Conservation (phyloP, 352 stramenopile species). For the Phytophthora pluvialis region DNA sequence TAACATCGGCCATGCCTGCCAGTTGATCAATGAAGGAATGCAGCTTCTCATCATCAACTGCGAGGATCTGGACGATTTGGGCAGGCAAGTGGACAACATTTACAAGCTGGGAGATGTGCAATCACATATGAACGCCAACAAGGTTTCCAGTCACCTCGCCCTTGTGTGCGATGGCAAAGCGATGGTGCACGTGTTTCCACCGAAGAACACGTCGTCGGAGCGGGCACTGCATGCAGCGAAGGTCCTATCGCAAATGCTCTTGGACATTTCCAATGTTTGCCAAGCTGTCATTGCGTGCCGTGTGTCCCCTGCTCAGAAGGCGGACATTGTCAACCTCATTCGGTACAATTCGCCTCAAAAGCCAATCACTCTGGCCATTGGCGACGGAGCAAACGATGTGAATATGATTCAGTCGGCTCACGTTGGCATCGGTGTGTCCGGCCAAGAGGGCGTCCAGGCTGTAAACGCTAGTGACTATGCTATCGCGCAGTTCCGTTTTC, state of each 20-base stretch:
- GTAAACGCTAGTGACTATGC: constrained; percentile 94
- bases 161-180: constrained; percentile 78
- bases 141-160: constrained; percentile 58
- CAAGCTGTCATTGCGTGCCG: constrained; percentile 82
- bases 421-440: constrained; percentile 93
- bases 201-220: constrained; percentile 47
- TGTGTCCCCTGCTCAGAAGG: constrained; percentile 85
- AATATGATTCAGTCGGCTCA: constrained; percentile 96
- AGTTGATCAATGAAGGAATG: constrained; percentile 75
- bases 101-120: constrained; percentile 59
- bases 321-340: constrained; percentile 80
- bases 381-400: constrained; percentile 95
- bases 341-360: constrained; percentile 49
- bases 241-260: constrained; percentile 52
- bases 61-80: constrained; percentile 52
- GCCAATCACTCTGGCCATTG: constrained; percentile 91
- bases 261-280: constrained; percentile 67
- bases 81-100: constrained; percentile 56
- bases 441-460: constrained; percentile 91
- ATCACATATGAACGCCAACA: constrained; percentile 42
- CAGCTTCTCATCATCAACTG: constrained; percentile 58
- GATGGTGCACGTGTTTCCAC: constrained; percentile 74
- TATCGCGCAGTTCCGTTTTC: constrained; percentile 93
- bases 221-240: constrained; percentile 48
- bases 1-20: constrained; percentile 90